A percentile compares a stretch with the other conserved stretches of the same genome.
Evolutionary conservation across 2,329 filamentous ascomycete species (phyloP).

Genomic region (Clathrospora elynae): DNA sequence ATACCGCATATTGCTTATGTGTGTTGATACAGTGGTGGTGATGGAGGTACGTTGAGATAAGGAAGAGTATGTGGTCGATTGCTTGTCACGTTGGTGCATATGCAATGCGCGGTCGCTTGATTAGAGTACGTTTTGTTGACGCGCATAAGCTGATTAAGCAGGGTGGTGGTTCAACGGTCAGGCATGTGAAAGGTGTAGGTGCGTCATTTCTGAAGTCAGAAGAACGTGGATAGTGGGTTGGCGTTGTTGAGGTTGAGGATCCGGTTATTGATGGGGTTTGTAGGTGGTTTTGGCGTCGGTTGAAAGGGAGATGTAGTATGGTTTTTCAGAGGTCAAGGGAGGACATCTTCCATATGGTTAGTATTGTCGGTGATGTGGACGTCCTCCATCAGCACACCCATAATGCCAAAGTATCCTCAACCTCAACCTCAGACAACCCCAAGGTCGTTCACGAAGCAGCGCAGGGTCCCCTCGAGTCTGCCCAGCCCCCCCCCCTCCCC

Average conservation of each 20-base stretch:
- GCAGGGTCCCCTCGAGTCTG: slow-evolving; percentile 22
- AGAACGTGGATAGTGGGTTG: slow-evolving; percentile 2
- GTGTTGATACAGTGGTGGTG: too few species aligned
- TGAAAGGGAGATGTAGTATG: slow-evolving; percentile 1
- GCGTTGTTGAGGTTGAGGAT: background rate
- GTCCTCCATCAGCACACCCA: background rate
- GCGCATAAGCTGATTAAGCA: background rate
- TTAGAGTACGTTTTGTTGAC: slow-evolving; percentile 5
- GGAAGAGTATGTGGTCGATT: background rate
- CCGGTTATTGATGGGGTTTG: slow-evolving; percentile 1
- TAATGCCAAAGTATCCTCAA: slow-evolving; percentile 1
- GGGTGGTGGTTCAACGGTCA: background rate
- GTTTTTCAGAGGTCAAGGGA: too few species aligned
- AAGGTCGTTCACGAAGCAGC: slow-evolving; percentile 14
- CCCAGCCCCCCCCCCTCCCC: slow-evolving; percentile 17
- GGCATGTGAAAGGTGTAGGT: slow-evolving; percentile 3
- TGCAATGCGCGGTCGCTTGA: slow-evolving; percentile 16
- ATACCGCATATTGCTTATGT: too few species aligned
- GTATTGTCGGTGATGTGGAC: background rate
- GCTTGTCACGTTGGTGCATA: slow-evolving; percentile 5
- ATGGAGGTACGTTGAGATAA: too few species aligned
- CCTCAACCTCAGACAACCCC: slow-evolving; percentile 2
- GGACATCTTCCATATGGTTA: too few species aligned
- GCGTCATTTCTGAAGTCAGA: slow-evolving; percentile 8
- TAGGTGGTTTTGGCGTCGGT: slow-evolving; percentile 5